Conservation (phyloP, 768 basidiomycete genomes). For the Rhizopogon rudus region DNA sequence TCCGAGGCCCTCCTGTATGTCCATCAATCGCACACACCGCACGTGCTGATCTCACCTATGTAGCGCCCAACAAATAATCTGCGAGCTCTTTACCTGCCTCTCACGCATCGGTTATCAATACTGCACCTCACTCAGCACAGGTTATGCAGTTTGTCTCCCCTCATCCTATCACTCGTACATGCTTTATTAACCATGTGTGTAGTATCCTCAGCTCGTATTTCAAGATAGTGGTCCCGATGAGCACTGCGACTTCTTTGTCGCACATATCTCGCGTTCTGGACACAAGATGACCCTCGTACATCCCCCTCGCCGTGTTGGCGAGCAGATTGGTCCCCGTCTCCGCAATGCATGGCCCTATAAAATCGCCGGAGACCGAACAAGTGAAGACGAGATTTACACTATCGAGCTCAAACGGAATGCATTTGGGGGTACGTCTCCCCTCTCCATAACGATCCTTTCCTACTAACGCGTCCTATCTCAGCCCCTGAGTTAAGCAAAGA, state of each 20-base stretch:
- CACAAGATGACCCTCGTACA: constrained; percentile 45
- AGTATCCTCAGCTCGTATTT: constrained; percentile 69
- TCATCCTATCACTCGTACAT: constrained; percentile 8
- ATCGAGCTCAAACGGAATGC: constrained; percentile 48
- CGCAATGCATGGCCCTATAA: constrained; percentile 38
- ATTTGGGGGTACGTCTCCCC: constrained; percentile 24
- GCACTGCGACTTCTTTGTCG: constrained; percentile 57
- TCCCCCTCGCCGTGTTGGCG: constrained; percentile 33
- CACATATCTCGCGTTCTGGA: constrained; percentile 58
- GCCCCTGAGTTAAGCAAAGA: constrained; percentile 44
- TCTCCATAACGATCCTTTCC: background rate
- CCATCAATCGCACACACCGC: background rate
- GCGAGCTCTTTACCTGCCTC: constrained; percentile 55
- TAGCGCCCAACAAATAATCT: constrained; percentile 59
- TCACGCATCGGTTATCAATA: constrained; percentile 64
- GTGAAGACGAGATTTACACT: constrained; percentile 47
- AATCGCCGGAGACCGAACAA: constrained; percentile 36
- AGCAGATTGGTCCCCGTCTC: constrained; percentile 33
- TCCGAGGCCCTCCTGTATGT: constrained; percentile 49
- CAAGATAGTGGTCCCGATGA: constrained; percentile 44
- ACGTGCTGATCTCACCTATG: constrained; percentile 1
- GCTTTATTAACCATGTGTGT: constrained; percentile 10
- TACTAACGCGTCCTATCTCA: constrained; percentile 12
- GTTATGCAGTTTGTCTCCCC: constrained; percentile 38
- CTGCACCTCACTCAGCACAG: constrained; percentile 54